A percentile compares a stretch with the other conserved stretches of the same genome.
phyloP scores from a whole-genome alignment of 495 filamentous ascomycete species.

The Cenococcum geophilum region DNA sequence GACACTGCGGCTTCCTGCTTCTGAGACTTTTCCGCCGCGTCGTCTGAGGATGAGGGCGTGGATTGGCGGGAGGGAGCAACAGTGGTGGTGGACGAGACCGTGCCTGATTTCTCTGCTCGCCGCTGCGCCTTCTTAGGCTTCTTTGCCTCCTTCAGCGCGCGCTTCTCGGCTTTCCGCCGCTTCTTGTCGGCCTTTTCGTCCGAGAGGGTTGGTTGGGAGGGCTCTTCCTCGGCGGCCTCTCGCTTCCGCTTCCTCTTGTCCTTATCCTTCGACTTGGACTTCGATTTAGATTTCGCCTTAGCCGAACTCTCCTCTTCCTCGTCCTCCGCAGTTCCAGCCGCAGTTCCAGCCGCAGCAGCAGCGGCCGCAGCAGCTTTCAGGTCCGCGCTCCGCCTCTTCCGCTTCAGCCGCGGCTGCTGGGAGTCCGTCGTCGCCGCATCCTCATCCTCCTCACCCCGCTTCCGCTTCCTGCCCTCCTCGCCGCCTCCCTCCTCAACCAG shows the following conservation, averaged over 20 bases:
- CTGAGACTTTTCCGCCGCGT: slow-evolving; percentile 12
- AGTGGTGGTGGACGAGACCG: slow-evolving; percentile 4
- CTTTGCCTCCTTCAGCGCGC: slow-evolving; percentile 35
- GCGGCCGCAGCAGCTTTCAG: slow-evolving; percentile 23
- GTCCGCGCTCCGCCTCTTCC: slow-evolving; percentile 35
- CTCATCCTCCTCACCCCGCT: slow-evolving; percentile 8
- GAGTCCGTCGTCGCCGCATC: slow-evolving; percentile 6
- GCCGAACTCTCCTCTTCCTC: slow-evolving; percentile 33
- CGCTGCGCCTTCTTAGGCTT: slow-evolving; percentile 40
- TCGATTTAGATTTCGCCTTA: slow-evolving; percentile 20
- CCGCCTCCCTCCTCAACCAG: slow-evolving; percentile 4
- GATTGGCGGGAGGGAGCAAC: slow-evolving; percentile 24
- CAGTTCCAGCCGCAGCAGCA: slow-evolving; percentile 4
- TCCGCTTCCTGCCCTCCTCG: slow-evolving; percentile 31
- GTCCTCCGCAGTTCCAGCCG: slow-evolving; percentile 36
- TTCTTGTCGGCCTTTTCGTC: slow-evolving; percentile 28
- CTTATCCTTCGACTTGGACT: slow-evolving; percentile 29
- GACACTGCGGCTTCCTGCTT: slow-evolving; percentile 33
- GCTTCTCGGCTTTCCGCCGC: slow-evolving; percentile 10
- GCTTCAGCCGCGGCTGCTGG: slow-evolving; percentile 29
- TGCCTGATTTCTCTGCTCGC: slow-evolving; percentile 24
- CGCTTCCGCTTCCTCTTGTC: slow-evolving; percentile 41
- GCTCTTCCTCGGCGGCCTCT: slow-evolving; percentile 4
- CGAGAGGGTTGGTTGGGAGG: not conserved
- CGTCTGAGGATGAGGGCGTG: slow-evolving; percentile 9